Evolutionary conservation across 345 rosid species (phyloP), one percentile per base, ranked within the genome.

Genomic region (Populus tremula): DNA sequence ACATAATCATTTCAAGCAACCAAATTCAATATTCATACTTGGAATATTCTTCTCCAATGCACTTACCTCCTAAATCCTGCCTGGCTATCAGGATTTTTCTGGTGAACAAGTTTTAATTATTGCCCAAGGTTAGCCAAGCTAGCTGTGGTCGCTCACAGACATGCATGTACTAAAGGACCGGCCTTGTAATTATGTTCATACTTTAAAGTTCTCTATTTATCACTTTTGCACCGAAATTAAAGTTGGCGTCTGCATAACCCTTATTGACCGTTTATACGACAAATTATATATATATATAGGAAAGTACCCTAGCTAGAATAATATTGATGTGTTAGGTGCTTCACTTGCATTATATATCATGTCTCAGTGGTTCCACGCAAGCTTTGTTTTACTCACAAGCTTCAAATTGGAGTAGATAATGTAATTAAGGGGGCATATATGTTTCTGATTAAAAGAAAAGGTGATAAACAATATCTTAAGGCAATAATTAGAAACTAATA

Each of bases 331-430:
- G 69, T 43, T 27, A 47, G 69, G 71, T 56, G 41, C 69, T 31
- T 56, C 65, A 38, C 21, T 20, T 74, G 47, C 49, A 68, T 67
- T 72, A 27, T 27, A 27, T 27, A 74, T 80, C 78, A 71, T 79
- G 72, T 75, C 69, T 29, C 20, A 76, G 76, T 75, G 56, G 53
- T 67, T 50, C 63, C 77, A 80, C 68, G 78, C 63, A 75, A 78
- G 74, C 75, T 54, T 71, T 27, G 45, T 80, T 71, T 38, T 71
- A 50, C 53, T 45, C 78, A 71, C 79, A 77, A 77, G 67, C 41
- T 38, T 61, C 25, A 33, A 70, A 54, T 67, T 67, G 75, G 71
- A 53, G 25, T 71, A 54, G 33, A 61, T 35, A 41, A 43, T 73
- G 76, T n/a, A 61, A 76, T 59, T 8, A 59, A 23, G 16, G 25